Evolutionary conservation across 116 monocot species (phyloP).

Genomic region (Thalassia testudinum): DNA sequence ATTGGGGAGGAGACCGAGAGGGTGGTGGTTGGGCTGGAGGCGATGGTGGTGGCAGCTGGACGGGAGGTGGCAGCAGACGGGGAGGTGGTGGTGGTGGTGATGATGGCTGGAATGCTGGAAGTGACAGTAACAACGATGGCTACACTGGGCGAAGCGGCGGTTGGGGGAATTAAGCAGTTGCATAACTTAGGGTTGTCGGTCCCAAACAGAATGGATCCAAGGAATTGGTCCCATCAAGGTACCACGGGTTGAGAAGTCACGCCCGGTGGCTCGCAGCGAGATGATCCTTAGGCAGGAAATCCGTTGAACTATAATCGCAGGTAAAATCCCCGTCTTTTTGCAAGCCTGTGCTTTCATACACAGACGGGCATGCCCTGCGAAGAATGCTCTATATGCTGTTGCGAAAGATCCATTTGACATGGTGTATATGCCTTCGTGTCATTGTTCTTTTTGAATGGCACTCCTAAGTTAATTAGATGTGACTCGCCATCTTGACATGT

Average conservation of each 20-base stretch:
- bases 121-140: not conserved
- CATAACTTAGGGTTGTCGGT: not conserved
- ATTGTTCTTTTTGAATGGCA: no score
- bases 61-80: not conserved
- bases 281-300: no score
- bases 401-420: no score
- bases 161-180: not conserved
- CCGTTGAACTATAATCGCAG: no score
- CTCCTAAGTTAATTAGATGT: no score
- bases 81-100: not conserved
- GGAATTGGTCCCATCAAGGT: slow-evolving; percentile 7
- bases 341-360: no score
- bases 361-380: no score
- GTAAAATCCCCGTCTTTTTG: no score
- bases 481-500: no score
- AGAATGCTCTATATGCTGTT: no score
- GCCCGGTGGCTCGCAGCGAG: no score
- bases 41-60: not conserved
- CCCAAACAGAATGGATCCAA: slow-evolving; percentile 1
- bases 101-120: not conserved
- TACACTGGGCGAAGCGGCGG: not conserved
- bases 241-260: slow-evolving; percentile 1
- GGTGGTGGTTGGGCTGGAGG: not conserved
- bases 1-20: not conserved
- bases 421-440: no score